These are phyloP conservation scores for Xenosphaeropsis pyriputrescens DNA, from an alignment of 2,329 filamentous ascomycete species.

Conservation along the genomic window DNA sequence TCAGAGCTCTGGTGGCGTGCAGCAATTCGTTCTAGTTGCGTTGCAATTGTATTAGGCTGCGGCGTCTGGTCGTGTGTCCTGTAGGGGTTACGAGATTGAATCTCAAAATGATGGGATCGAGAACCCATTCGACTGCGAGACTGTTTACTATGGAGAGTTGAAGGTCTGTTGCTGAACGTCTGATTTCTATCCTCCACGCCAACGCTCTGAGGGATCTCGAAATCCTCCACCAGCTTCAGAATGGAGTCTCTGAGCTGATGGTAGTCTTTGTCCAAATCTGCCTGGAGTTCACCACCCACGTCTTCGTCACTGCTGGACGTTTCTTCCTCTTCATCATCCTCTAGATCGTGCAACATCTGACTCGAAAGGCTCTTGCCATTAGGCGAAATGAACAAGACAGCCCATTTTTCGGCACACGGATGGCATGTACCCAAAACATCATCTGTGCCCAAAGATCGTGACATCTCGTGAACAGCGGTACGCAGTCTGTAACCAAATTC, in stretches of 20 bases:
- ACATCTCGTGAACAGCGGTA: conserved; percentile 57
- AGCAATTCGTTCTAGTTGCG: conserved; percentile 1
- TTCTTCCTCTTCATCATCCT: conserved; percentile 52
- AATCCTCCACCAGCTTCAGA: conserved; percentile 67
- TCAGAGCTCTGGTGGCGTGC: conserved; percentile 1
- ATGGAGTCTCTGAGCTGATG: conserved; percentile 71
- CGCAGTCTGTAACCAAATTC: conserved; percentile 52
- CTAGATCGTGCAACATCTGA: conserved; percentile 57
- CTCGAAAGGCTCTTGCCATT: conserved; percentile 57
- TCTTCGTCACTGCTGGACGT: conserved; percentile 47
- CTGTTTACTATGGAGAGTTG: conserved; percentile 28
- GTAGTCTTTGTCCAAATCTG: conserved; percentile 64
- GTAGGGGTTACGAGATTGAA: conserved; percentile 44
- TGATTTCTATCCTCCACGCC: conserved; percentile 43
- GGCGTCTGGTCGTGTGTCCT: conserved; percentile 15
- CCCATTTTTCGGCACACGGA: conserved; percentile 72
- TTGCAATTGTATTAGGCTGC: too few relatives aligned
- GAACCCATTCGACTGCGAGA: conserved; percentile 40
- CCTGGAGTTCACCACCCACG: conserved; percentile 34
- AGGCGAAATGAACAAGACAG: conserved; percentile 62
- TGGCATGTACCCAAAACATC: conserved; percentile 54
- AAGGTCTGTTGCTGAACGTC: conserved; percentile 58
- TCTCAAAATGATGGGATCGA: conserved; percentile 23
- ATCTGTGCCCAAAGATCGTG: conserved; percentile 47
- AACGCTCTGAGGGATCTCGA: conserved; percentile 58